These are phyloP conservation scores for Candida vaughaniae DNA, from an alignment of 805 yeast genomes.

Conservation along the genomic window DNA sequence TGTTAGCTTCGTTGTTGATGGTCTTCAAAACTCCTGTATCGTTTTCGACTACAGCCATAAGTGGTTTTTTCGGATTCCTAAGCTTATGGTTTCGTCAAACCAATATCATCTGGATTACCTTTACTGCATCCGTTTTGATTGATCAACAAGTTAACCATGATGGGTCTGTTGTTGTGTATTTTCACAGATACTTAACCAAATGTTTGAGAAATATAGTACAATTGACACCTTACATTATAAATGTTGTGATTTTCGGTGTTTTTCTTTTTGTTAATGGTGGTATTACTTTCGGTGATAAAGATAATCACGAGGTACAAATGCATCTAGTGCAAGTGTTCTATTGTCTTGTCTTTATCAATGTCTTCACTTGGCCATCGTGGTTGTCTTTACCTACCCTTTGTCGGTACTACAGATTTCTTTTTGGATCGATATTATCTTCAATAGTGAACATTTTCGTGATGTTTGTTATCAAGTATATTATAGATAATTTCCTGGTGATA, in stretches of 20 bases:
- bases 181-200: conserved; percentile 26
- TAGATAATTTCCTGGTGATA: conserved; percentile 63
- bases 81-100: conserved; percentile 87
- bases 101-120: conserved; percentile 81
- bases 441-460: conserved; percentile 16
- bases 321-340: conserved; percentile 84
- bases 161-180: conserved; percentile 13
- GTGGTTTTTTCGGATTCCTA: conserved; percentile 56
- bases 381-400: conserved; percentile 41
- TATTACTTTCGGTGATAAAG: conserved; percentile 88
- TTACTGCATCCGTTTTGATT: conserved; percentile 53
- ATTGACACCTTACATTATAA: conserved; percentile 51
- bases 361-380: conserved; percentile 80
- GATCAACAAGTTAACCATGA: conserved; percentile 36
- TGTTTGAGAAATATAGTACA: conserved; percentile 18
- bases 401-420: conserved; percentile 11
- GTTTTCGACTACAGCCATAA: conserved; percentile 19
- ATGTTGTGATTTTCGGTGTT: conserved; percentile 49
- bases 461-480: conserved; percentile 40
- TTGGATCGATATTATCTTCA: conserved; percentile 5
- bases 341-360: conserved; percentile 59
- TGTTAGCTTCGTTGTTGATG: conserved; percentile 47
- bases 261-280: conserved; percentile 75
- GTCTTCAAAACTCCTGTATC: conserved; percentile 15
- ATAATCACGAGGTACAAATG: conserved; percentile 68